Base-by-base conservation (phyloP, 2,329 filamentous ascomycete genomes). In the Sphaerulina populicola region DNA sequence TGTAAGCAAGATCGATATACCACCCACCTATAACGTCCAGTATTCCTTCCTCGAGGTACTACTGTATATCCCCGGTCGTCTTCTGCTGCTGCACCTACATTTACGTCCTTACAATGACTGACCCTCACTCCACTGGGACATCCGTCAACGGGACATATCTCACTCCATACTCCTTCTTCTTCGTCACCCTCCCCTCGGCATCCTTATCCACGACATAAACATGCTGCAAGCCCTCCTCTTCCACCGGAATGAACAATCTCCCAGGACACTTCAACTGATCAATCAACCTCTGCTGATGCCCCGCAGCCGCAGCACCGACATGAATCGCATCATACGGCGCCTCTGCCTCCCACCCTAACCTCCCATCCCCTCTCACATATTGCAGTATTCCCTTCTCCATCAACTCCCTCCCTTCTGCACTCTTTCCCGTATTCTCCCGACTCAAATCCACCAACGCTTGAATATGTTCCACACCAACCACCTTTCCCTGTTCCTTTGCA, bases 251-350 rank as follows among this genome's bases (percentile, higher is more conserved):
- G 65, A 93, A 91, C 70, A 93, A 76, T 57, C 85, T 69, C 0
- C 93, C 93, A 0, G 91, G 91, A 2, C 78, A 72, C 57, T 81
- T 81, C 59, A 98, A 71, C 72, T 97, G 93, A 29, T 82, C 78
- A 41, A 94, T 70, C 58, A 97, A 70, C 53, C 79, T 77, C 14
- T 78, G 65, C 66, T 94, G 90, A 49, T 94, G 71, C 63, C 81
- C 78, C 21, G 72, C 77, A 0, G 91, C 91, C 6, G 88, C 86
- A 0, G 93, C 93, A 0, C 93, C 93, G 2, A 97, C 93, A 66
- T 97, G 93, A 53, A 98, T 97, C 2, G 86, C 90, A 75, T 97
- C 88, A 76, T 91, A 98, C 0, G 81, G 71, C 29, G 68, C 70
- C 55, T 71, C 75, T 10, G 73, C 70, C 27, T 45, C 51, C 67